phyloP scores from a whole-genome alignment of 495 filamentous ascomycete genomes.

The Podospora pseudopauciseta region DNA sequence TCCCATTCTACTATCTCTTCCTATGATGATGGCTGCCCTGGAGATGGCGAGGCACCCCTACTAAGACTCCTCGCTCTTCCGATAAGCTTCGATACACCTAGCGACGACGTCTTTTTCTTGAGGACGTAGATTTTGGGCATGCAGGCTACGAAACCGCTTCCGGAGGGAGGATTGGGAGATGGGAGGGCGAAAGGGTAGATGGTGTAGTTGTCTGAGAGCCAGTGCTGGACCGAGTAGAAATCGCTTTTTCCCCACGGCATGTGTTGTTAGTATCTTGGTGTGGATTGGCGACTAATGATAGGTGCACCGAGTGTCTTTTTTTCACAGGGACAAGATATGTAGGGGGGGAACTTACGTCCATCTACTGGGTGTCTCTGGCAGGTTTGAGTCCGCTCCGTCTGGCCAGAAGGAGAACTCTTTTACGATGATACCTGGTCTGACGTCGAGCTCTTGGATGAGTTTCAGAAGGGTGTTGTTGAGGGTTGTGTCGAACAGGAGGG shows the following conservation, averaged over 20 bases:
- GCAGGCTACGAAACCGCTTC: constrained; percentile 15
- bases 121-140: constrained; percentile 19
- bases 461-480: constrained; percentile 13
- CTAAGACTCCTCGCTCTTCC: neutral
- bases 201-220: constrained; percentile 18
- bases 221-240: constrained; percentile 11
- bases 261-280: too few species aligned
- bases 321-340: too few species aligned
- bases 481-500: constrained; percentile 16
- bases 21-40: too few species aligned
- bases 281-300: too few species aligned
- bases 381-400: constrained; percentile 10
- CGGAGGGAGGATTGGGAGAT: neutral
- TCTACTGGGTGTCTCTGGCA: neutral
- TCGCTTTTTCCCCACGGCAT: neutral
- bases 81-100: neutral
- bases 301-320: too few species aligned
- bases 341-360: constrained; percentile 5
- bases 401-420: constrained; percentile 14
- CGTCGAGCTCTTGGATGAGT: constrained; percentile 6
- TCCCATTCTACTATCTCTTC: too few species aligned
- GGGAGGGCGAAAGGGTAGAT: neutral
- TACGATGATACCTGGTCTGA: constrained; percentile 13
- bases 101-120: neutral
- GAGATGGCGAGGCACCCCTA: neutral